Evolutionary conservation across 495 filamentous ascomycete species (phyloP).

Genomic region (Aspergillus kassunensis): DNA sequence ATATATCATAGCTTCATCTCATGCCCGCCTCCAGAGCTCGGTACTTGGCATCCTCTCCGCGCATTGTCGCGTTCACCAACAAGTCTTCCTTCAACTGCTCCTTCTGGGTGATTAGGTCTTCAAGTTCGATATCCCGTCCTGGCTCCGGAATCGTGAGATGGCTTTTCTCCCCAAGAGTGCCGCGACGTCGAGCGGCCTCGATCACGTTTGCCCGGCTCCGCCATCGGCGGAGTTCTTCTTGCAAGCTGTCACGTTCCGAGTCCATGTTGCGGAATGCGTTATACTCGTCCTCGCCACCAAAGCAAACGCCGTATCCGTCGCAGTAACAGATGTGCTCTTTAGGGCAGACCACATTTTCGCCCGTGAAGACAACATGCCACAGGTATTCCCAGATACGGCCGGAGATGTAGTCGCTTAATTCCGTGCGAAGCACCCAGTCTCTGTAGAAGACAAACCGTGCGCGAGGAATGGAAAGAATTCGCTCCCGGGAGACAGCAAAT

Average conservation of each 20-base stretch:
- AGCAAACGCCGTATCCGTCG: constrained; percentile 75
- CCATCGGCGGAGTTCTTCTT: constrained; percentile 49
- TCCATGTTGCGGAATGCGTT: constrained; percentile 42
- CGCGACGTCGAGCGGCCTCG: constrained; percentile 29
- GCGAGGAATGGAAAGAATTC: constrained; percentile 53
- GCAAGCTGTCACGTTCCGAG: constrained; percentile 34
- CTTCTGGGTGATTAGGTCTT: constrained; percentile 23
- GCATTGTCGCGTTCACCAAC: constrained; percentile 40
- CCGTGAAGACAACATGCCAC: constrained; percentile 69
- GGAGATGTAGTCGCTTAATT: constrained; percentile 60
- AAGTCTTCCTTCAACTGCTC: constrained; percentile 33
- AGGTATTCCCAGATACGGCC: constrained; percentile 74
- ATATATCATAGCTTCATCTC: neutral
- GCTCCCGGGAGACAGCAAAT: constrained; percentile 56
- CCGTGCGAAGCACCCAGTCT: constrained; percentile 64
- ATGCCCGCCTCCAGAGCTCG: constrained; percentile 50
- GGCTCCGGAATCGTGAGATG: constrained; percentile 35
- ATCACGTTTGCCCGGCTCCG: constrained; percentile 32
- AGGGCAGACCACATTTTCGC: constrained; percentile 56
- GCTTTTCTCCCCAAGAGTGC: constrained; percentile 26
- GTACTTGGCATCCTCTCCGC: constrained; percentile 48
- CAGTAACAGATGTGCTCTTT: constrained; percentile 69
- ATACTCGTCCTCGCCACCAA: constrained; percentile 56
- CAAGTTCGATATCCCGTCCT: constrained; percentile 28
- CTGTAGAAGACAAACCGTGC: constrained; percentile 59